Base-by-base conservation (phyloP, 352 stramenopile species). In the Pythium utonaiense region DNA sequence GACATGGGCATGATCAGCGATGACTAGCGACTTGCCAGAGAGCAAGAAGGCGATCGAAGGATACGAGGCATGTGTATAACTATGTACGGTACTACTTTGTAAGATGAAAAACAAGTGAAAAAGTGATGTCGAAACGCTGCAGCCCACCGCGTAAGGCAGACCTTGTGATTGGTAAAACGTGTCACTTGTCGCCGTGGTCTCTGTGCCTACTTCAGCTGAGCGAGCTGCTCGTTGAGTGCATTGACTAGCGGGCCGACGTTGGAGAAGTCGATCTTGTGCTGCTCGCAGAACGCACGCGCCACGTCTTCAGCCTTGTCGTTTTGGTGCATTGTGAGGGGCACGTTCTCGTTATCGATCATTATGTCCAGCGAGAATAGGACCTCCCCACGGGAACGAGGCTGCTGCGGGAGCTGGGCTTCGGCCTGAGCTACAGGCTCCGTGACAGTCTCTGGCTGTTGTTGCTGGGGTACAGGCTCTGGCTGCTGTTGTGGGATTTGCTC, bases 321-420 rank as follows among this genome's bases (percentile, higher is more conserved):
- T 34, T 65, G 56, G 64, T 89, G 64, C 30, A 88, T 65, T 6
- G 66, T 60, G 44, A 93, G 48, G 33, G 78, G 57, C 21, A 64
- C 77, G 3, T 69, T 70, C 17, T 71, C 71, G 36, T 80, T 72
- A 22, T 73, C 71, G 47, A 91, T 74, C 51, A 87, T 71, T 47
- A 93, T 82, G 49, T 93, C 81, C 17, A 93, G 60, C 21, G 81
- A 85, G 47, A 91, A 76, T n/a, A 91, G 67, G 31, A 84, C 28
- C 1, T 74, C 57, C 6, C 71, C 63, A 62, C 68, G 62, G 14
- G 62, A 40, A 27, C 54, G 42, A 21, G 54, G 54, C 54, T 55
- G 33, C 31, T 71, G 41, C 19, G 54, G 19, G 13, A 64, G 38
- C 27, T 49, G 16, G 9, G 38, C 25, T 47, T 41, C 28, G 25